Evolutionary conservation across 2,329 filamentous ascomycete genomes (phyloP), one percentile per base, ranked within the genome.

Genomic region (Didymosphaeria variabile): DNA sequence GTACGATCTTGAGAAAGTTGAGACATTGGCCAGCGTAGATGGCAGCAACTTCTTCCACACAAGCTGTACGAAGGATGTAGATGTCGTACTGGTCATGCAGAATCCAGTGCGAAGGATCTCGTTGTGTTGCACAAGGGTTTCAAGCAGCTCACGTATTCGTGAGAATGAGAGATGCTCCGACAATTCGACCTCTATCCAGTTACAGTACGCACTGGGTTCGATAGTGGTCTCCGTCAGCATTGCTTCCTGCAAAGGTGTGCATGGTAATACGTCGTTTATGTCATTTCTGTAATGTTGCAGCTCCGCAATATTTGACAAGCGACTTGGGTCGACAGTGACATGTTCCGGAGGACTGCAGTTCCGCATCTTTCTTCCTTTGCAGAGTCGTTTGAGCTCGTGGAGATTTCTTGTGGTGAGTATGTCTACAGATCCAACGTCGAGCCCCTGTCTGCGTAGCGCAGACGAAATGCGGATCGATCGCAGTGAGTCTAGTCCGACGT

Each of bases 41-140:
- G 79, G 65, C 0, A 76, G 64, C 1, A 90, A 68, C 0, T 69
- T 63, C 36, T 83, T 84, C 85, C 91, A 93, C 1, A 92, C 75
- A 2, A 95, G 76, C 64, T 90, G 89, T 12, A 82, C 82, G 64
- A 90, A 90, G 1, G 80, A 77, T 21, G 83, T 82, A 0, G 82
- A 63, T 12, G 72, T 68, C 5, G 77, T 71, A 12, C 78, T 75
- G 4, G 64, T 40, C 29, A 84, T 77, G 1, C 85, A 72, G 72
- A 97, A 97, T 0, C 92, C 92, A 8, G 91, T 89, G 13, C 93
- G 86, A 1, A 97, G 78, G 19, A 93, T 86, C 46, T 89, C 83
- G 68, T 94, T 93, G 10, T 67, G 53, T 2, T 61, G 54, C 5
- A 66, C 68, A 21, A 80, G 65, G 13, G 38, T 36, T 21, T 59